Base-by-base conservation (phyloP, 2,329 filamentous ascomycete genomes). In the Pseudogymnoascus sp. region DNA sequence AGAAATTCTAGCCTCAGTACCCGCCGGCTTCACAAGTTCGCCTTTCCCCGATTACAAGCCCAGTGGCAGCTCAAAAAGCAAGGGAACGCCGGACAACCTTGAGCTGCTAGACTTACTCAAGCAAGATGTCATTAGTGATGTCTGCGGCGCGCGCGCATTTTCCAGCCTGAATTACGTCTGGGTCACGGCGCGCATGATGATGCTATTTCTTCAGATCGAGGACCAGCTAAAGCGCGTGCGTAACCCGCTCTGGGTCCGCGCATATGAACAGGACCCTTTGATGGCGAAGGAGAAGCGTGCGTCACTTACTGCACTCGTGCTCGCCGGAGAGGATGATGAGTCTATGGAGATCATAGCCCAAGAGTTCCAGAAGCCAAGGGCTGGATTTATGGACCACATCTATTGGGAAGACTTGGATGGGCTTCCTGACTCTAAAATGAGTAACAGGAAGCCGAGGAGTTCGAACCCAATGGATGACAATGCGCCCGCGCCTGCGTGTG, bases 151-250 rank as follows among this genome's bases (percentile, higher is more conserved):
- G 3, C 19, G 40, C 1, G 74, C 74, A 2, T n/a, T 74, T 0
- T 75, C 72, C 0, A 69, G 70, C 19, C 17, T 77, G 4, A 78
- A 78, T 65, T 77, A 75, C 44, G 15, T 75, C 9, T 71, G 63
- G 60, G 66, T 73, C 1, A 72, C 70, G 3, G 42, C 42, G 0
- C 19, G 35, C 5, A 68, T 75, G 10, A 59, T 75, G 50, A 35
- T 67, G 3, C 28, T 69, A 0, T 77, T 75, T 26, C 15, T 13
- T 0, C 19, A 60, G 8, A 68, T 78, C 10, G 74, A 78, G 60
- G 57, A 65, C 0, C 50, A 69, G 31, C 66, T 78, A 26, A 64
- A 65, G 2, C 21, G 65, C 19, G 19, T 65, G 3, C 63, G 68
- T 2, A 74, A 76, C n/a, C 68, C 67, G 8, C 62, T 72, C 47